Percentiles rank a stretch among this genome's conserved stretches.
Conservation (phyloP, 2,329 filamentous ascomycete species). For the Hortaea sp. region DNA sequence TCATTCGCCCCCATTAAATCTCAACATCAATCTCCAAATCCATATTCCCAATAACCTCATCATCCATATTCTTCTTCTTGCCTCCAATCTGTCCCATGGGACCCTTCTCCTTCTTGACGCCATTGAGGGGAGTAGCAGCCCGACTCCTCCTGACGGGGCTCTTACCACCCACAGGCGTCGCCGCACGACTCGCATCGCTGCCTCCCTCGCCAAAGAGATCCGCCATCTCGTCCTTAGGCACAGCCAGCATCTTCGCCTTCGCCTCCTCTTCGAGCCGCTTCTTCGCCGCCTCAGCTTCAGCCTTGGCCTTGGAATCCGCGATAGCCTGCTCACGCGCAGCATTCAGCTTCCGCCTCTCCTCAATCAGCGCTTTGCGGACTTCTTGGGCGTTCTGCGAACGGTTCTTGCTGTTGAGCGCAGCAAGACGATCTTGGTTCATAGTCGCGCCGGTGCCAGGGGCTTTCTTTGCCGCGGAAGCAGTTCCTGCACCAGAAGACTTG, state of each 20-base stretch:
- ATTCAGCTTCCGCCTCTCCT: constrained; percentile 46
- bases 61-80: constrained; percentile 64
- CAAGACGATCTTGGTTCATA: constrained; percentile 57
- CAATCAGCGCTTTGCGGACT: constrained; percentile 81
- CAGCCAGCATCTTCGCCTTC: constrained; percentile 18
- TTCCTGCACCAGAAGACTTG: constrained; percentile 27
- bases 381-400: constrained; percentile 76
- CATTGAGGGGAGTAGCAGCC: constrained; percentile 27
- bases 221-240: constrained; percentile 30
- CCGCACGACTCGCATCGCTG: constrained; percentile 32
- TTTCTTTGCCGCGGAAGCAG: constrained; percentile 30
- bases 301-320: constrained; percentile 40
- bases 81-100: constrained; percentile 24
- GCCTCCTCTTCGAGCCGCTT: constrained; percentile 31
- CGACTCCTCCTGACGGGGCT: constrained; percentile 31
- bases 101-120: constrained; percentile 40
- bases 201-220: constrained; percentile 36
- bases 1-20: constrained; percentile 41
- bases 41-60: constrained; percentile 82
- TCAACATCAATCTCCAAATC: constrained; percentile 91
- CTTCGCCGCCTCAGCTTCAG: constrained; percentile 40
- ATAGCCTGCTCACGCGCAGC: constrained; percentile 44
- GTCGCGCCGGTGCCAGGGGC: constrained; percentile 5
- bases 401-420: constrained; percentile 74
- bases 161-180: constrained; percentile 39